Conservation (phyloP, 208 protist species). For the Blastocrithidia nonstop region DNA sequence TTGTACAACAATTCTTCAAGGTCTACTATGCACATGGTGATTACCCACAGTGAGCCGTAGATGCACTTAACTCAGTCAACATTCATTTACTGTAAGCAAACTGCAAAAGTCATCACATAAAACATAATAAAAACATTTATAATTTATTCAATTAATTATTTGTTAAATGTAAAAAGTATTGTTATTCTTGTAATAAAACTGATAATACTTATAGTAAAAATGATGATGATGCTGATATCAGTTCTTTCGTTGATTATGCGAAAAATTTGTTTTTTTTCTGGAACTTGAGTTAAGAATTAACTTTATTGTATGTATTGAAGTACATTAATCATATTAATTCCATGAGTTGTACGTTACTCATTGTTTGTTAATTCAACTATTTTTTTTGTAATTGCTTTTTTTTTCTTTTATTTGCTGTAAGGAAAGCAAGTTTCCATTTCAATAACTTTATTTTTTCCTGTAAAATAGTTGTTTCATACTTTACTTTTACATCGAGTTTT, state of each 20-base stretch:
- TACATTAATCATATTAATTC: too few species aligned
- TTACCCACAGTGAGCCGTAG: slow-evolving; percentile 81
- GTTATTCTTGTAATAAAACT: not conserved
- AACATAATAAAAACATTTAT: too few species aligned
- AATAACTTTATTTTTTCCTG: too few species aligned
- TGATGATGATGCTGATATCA: slow-evolving; percentile 3
- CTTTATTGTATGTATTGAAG: too few species aligned
- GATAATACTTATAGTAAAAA: not conserved
- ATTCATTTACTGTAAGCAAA: slow-evolving; percentile 41
- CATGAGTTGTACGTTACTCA: not conserved
- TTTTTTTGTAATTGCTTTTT: not conserved
- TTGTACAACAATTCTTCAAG: slow-evolving; percentile 80
- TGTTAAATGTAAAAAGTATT: not conserved
- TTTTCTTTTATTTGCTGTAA: too few species aligned
- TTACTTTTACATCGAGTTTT: too few species aligned
- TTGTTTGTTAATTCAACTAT: not conserved
- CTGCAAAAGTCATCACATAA: not conserved
- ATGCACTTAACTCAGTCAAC: slow-evolving; percentile 65
- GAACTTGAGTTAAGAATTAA: too few species aligned
- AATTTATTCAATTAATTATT: not conserved
- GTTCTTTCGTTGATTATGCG: too few species aligned
- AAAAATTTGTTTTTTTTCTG: too few species aligned
- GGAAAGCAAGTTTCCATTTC: too few species aligned
- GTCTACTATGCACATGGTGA: slow-evolving; percentile 64
- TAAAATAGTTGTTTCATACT: too few species aligned